These are phyloP conservation scores for Pythium guiyangense DNA, from an alignment of 352 stramenopile species.

Conservation along the genomic window DNA sequence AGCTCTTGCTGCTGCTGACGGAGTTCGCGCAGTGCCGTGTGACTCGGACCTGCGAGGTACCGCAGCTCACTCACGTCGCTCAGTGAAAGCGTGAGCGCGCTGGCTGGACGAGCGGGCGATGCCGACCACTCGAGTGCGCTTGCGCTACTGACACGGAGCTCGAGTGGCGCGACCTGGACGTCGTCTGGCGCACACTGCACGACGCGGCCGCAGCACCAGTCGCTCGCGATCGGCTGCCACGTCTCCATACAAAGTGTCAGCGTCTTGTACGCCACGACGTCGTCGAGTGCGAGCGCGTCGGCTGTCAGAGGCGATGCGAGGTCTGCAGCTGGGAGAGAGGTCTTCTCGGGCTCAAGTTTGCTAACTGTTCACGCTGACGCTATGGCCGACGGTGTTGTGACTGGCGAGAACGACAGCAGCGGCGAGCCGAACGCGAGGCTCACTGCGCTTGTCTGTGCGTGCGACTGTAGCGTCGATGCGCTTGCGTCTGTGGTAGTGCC, in stretches of 20 bases:
- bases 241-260: conserved; percentile 46
- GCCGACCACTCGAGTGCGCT: conserved; percentile 12
- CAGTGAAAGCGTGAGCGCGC: conserved; percentile 1
- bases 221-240: conserved; percentile 67
- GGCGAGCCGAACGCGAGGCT: conserved; percentile 11
- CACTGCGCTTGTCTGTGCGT: neutral
- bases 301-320: conserved; percentile 5
- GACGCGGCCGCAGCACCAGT: conserved; percentile 58
- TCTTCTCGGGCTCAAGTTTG: too few species aligned
- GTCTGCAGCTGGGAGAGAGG: conserved; percentile 17
- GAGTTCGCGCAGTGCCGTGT: neutral
- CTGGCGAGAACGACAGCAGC: conserved; percentile 40
- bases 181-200: neutral
- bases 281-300: too few species aligned
- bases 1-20: neutral
- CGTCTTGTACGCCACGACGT: too few species aligned
- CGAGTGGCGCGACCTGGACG: neutral
- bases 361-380: conserved; percentile 13
- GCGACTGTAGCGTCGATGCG: conserved; percentile 1
- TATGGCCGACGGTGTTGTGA: conserved; percentile 11
- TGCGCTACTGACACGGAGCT: conserved; percentile 7
- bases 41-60: conserved; percentile 38
- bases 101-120: neutral
- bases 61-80: conserved; percentile 51
- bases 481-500: neutral